phyloP scores from a whole-genome alignment of 2,329 filamentous ascomycete genomes.

The Epichloe glyceriae region DNA sequence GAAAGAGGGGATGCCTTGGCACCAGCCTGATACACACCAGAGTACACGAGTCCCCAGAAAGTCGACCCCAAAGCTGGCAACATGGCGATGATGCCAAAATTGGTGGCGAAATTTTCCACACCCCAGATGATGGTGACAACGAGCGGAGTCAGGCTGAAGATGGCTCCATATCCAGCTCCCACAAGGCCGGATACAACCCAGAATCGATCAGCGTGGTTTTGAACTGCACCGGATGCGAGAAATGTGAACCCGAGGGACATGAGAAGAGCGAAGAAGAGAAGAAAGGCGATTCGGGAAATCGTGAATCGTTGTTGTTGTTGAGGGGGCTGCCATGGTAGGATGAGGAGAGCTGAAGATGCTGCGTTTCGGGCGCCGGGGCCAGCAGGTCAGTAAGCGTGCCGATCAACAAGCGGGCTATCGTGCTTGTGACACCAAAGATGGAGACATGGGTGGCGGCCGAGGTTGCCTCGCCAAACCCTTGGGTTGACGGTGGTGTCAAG shows the following conservation, averaged over 20 bases:
- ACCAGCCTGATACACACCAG: slow-evolving; percentile 60
- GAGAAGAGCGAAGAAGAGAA: slow-evolving; percentile 61
- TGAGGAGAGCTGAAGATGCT: slow-evolving; percentile 35
- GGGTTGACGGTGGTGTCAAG: slow-evolving; percentile 48
- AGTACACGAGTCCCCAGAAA: slow-evolving; percentile 85
- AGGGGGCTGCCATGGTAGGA: slow-evolving; percentile 11
- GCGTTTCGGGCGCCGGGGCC: slow-evolving; percentile 52
- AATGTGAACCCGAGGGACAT: slow-evolving; percentile 65
- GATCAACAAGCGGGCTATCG: slow-evolving; percentile 76
- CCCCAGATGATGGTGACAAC: slow-evolving; percentile 97
- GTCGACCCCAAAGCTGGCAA: slow-evolving; percentile 79
- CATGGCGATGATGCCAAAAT: slow-evolving; percentile 92
- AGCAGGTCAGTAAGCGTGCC: slow-evolving; percentile 81
- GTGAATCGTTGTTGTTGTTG: slow-evolving; percentile 29
- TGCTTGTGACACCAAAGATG: slow-evolving; percentile 82
- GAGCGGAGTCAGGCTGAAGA: slow-evolving; percentile 81
- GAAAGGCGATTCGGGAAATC: slow-evolving; percentile 68
- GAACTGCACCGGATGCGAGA: slow-evolving; percentile 62
- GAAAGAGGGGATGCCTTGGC: slow-evolving; percentile 30
- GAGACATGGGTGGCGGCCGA: slow-evolving; percentile 81
- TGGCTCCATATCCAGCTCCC: slow-evolving; percentile 83
- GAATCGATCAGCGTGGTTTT: slow-evolving; percentile 66
- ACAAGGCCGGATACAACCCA: slow-evolving; percentile 75
- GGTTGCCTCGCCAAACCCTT: slow-evolving; percentile 31
- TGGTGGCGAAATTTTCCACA: slow-evolving; percentile 95